Conservation (phyloP, 495 filamentous ascomycete species). For the Aspergillus baeticus region DNA sequence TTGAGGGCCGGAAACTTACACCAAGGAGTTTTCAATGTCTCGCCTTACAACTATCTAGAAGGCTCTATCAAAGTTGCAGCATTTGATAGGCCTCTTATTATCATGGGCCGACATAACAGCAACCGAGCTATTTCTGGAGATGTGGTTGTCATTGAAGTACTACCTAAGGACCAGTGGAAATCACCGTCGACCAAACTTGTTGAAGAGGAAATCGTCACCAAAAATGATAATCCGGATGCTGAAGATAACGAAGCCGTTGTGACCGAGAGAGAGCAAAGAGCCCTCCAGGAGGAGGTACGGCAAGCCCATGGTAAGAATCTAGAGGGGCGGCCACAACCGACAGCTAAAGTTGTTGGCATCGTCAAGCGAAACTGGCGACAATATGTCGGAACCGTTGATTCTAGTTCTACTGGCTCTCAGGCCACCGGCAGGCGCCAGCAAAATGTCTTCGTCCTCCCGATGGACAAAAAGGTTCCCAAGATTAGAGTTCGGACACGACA, state of each 20-base stretch:
- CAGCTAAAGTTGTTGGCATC: conserved; percentile 87
- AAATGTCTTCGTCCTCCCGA: conserved; percentile 89
- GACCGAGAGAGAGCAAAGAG: conserved; percentile 79
- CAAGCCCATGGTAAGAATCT: conserved; percentile 73
- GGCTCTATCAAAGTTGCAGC: conserved; percentile 84
- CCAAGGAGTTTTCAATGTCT: conserved; percentile 93
- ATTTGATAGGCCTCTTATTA: conserved; percentile 83
- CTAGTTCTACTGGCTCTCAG: conserved; percentile 72
- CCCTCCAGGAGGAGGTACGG: conserved; percentile 86
- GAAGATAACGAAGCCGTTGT: conserved; percentile 76
- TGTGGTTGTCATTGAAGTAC: conserved; percentile 83
- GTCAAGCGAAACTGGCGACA: conserved; percentile 96
- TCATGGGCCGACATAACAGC: conserved; percentile 94
- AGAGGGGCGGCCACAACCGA: conserved; percentile 84
- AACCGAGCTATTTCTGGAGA: conserved; percentile 92
- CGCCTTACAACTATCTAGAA: conserved; percentile 95
- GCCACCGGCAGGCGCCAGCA: conserved; percentile 80
- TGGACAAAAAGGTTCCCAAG: conserved; percentile 97
- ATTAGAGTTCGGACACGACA: conserved; percentile 90
- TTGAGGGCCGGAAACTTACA: conserved; percentile 82
- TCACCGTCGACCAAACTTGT: conserved; percentile 90
- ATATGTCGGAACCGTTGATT: conserved; percentile 93
- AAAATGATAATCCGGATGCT: conserved; percentile 85
- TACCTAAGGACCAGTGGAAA: conserved; percentile 96
- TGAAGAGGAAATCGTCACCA: conserved; percentile 89